Evolutionary conservation across 164 flowering plant species (phyloP), one percentile per base, ranked within the genome.

Genomic region (Pachysandra terminalis): DNA sequence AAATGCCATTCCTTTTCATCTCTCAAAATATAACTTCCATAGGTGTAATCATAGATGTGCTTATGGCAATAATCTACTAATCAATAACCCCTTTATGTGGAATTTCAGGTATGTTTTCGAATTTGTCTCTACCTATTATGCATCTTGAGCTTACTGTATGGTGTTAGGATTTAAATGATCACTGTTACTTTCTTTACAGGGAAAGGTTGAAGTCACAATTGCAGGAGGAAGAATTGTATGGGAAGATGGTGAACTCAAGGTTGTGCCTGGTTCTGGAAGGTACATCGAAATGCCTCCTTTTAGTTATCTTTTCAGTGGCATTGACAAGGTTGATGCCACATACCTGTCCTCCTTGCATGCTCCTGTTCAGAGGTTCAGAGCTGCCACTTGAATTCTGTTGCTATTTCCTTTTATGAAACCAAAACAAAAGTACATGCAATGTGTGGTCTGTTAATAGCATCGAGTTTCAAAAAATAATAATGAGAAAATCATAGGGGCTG

Each of bases 181-280:
- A n/a, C 13, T 48, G 24, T 13, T 45, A 0, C 52, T 63, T 37
- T 41, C 48, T 69, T 64, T 62, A 71, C 83, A 95, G 99, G 99
- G 98, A 32, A 92, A 90, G 68, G 88, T 95, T 52, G 97, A 95
- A 78, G 92, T 85, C 61, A 95, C 99, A 8, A 87, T 95, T 73
- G 89, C 96, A 45, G 85, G 97, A 59, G 99, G 99, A 75, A 85
- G 77, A 75, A 67, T 95, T 74, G 98, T 89, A 9, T 95, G 98
- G 97, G 78, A 86, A 79, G 79, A 92, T 65, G 83, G 78, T 68
- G 84, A 86, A 74, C 82, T 95, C 52, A 87, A 83, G 57, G 91
- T 81, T 63, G 77, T 69, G 52, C 93, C 89, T 37, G 96, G 99
- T 37, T 69, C 86, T 60, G 99, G 99, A 28, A 89, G 84, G 76